phyloP scores from a whole-genome alignment of 371 early-diverging fungal species.

The Mortierella sp. region DNA sequence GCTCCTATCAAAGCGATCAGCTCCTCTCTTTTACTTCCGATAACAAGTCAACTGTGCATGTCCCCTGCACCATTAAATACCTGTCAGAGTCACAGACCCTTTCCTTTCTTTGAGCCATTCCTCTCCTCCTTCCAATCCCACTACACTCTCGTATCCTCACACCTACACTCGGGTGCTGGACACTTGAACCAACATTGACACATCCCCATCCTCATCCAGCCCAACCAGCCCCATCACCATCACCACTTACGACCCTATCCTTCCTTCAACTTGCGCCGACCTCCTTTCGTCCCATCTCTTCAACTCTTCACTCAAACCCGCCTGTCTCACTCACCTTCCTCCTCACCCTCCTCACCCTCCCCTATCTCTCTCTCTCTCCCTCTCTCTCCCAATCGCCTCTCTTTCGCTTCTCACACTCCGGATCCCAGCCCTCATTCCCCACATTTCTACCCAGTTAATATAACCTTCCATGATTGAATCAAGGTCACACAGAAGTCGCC shows the following conservation, averaged over 20 bases:
- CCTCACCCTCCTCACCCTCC: neutral
- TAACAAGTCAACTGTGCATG: too few species aligned
- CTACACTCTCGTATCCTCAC: too few species aligned
- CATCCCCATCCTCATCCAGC: too few species aligned
- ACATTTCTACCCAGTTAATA: slow-evolving; percentile 1
- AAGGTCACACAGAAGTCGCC: slow-evolving; percentile 45
- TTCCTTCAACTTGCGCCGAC: neutral
- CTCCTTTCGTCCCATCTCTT: neutral
- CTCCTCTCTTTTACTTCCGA: too few species aligned
- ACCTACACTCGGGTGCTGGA: too few species aligned
- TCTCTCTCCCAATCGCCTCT: slow-evolving; percentile 3
- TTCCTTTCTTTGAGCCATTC: neutral
- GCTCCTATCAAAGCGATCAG: too few species aligned
- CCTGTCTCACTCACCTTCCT: neutral
- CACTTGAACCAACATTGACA: too few species aligned
- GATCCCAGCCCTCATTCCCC: neutral
- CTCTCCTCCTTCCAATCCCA: too few species aligned
- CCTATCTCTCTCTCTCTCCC: neutral
- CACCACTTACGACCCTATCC: too few species aligned
- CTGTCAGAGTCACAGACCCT: neutral
- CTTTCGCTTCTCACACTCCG: neutral
- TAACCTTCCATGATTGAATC: slow-evolving; percentile 31
- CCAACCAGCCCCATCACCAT: too few species aligned
- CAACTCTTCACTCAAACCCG: neutral
- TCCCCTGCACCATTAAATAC: too few species aligned